Conservation (phyloP, 2,329 filamentous ascomycete genomes). For the Curvularia eragrostidis region DNA sequence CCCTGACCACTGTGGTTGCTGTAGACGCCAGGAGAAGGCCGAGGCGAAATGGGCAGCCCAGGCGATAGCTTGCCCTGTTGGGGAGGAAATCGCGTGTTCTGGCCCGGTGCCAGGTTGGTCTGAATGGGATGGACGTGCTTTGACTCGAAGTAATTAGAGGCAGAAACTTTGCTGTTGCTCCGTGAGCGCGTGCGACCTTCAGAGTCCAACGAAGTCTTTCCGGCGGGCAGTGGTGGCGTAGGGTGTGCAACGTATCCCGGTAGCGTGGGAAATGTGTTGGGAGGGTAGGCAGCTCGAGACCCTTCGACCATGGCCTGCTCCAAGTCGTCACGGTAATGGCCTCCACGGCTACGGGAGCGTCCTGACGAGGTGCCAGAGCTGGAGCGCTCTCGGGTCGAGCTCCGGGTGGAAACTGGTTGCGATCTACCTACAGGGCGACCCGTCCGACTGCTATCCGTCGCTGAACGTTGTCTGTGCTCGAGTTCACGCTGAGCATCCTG, state of each 20-base stretch:
- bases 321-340: slow-evolving; percentile 60
- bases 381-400: slow-evolving; percentile 59
- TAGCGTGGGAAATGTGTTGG: slow-evolving; percentile 44
- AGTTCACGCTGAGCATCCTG: slow-evolving; percentile 46
- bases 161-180: slow-evolving; percentile 47
- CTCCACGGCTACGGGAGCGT: slow-evolving; percentile 61
- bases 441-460: slow-evolving; percentile 45
- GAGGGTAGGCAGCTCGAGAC: slow-evolving; percentile 41
- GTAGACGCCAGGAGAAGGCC: slow-evolving; percentile 45
- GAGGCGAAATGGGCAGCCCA: slow-evolving; percentile 46
- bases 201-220: slow-evolving; percentile 38
- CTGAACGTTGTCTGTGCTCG: slow-evolving; percentile 40
- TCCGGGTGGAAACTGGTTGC: slow-evolving; percentile 51
- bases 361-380: slow-evolving; percentile 61
- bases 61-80: slow-evolving; percentile 38
- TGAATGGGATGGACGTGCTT: slow-evolving; percentile 49
- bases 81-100: slow-evolving; percentile 35
- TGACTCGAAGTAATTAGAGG: slow-evolving; percentile 45
- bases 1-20: slow-evolving; percentile 43
- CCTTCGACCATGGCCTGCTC: slow-evolving; percentile 59
- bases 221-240: slow-evolving; percentile 38
- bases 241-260: slow-evolving; percentile 43
- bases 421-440: slow-evolving; percentile 41
- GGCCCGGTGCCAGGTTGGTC: slow-evolving; percentile 32
- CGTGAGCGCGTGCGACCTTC: slow-evolving; percentile 41